phyloP scores from a whole-genome alignment of 208 protist species.

The Leishmania tarentolae region DNA sequence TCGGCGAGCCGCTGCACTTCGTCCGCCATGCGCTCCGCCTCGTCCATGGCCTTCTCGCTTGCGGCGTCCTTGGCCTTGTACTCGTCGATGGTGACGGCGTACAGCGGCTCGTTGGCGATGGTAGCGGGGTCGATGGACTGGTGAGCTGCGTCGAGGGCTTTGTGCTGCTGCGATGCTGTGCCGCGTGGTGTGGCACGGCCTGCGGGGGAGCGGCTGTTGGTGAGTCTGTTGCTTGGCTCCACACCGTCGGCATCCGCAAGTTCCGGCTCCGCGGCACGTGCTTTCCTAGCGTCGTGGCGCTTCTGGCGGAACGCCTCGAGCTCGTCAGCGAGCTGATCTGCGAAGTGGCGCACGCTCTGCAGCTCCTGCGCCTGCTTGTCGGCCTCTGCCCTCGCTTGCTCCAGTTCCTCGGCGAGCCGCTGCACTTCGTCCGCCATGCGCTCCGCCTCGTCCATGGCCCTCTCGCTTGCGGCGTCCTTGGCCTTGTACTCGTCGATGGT shows the following conservation, averaged over 20 bases:
- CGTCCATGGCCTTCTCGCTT: not conserved
- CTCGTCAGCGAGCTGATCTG: constrained; percentile 1
- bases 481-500: constrained; percentile 25
- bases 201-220: not conserved
- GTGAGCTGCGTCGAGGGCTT: not conserved
- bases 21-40: constrained; percentile 5
- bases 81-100: constrained; percentile 26
- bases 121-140: constrained; percentile 20
- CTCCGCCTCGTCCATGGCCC: constrained; percentile 8
- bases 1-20: constrained; percentile 9
- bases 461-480: constrained; percentile 8
- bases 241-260: constrained; percentile 11
- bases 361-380: constrained; percentile 13
- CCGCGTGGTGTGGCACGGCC: constrained; percentile 1
- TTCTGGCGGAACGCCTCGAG: constrained; percentile 31
- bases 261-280: constrained; percentile 6
- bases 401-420: constrained; percentile 15
- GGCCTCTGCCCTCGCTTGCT: not conserved
- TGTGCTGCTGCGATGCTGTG: constrained; percentile 1
- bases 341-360: constrained; percentile 9
- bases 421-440: constrained; percentile 9
- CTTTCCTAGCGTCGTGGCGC: constrained; percentile 29
- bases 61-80: constrained; percentile 18
- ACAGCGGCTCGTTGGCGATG: constrained; percentile 28
- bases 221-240: not conserved